Conservation (phyloP, 306 rosid genomes). For the Prunus mume region DNA sequence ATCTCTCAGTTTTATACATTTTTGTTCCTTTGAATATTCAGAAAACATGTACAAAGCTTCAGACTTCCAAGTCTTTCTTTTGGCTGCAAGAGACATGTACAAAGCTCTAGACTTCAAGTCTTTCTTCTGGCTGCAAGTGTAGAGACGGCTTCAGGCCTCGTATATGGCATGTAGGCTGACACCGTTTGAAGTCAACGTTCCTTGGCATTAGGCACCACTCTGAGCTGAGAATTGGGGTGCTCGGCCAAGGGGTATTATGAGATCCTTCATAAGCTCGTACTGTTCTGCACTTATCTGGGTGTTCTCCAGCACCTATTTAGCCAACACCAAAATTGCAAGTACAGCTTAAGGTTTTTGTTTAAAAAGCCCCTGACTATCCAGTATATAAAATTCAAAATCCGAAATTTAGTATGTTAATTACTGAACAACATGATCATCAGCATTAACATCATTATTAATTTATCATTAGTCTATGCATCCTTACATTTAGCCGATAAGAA, state of each 20-base stretch:
- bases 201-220: slow-evolving; percentile 58
- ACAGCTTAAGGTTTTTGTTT: not conserved
- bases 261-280: slow-evolving; percentile 72
- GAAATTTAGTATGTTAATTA: not conserved
- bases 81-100: not conserved
- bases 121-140: not conserved
- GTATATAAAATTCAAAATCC: not conserved
- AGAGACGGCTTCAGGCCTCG: no score
- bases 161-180: not conserved
- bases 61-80: not conserved
- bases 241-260: slow-evolving; percentile 76
- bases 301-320: slow-evolving; percentile 67
- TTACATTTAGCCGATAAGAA: not conserved
- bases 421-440: no score
- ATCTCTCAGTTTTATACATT: not conserved
- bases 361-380: not conserved
- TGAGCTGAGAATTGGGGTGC: slow-evolving; percentile 69
- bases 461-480: not conserved
- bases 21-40: not conserved
- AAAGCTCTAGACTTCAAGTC: not conserved
- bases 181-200: not conserved
- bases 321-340: slow-evolving; percentile 30
- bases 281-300: slow-evolving; percentile 60
- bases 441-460: not conserved
- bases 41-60: not conserved